Conservation (phyloP, 2,329 filamentous ascomycete species). For the Microdochium bolleyi region DNA sequence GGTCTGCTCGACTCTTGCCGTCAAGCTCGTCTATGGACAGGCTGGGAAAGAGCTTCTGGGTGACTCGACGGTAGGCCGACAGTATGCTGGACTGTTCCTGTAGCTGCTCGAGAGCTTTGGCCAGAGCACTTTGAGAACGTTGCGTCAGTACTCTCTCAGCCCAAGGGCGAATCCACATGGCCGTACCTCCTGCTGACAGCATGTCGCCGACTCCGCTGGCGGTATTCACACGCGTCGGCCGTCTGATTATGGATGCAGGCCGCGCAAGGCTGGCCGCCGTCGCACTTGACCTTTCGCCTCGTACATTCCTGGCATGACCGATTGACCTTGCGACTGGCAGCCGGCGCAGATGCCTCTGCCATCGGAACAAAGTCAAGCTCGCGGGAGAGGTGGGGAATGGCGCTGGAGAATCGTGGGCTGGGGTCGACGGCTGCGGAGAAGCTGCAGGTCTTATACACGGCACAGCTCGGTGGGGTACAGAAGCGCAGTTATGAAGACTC, state of each 20-base stretch:
- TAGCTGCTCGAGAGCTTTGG: slow-evolving; percentile 14
- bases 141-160: background rate
- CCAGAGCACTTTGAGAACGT: slow-evolving; percentile 11
- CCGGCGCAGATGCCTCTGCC: background rate
- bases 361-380: background rate
- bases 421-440: background rate
- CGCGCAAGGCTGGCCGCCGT: slow-evolving; percentile 24
- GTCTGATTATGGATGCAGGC: slow-evolving; percentile 27
- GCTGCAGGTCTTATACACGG: background rate
- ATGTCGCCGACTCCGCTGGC: slow-evolving; percentile 19
- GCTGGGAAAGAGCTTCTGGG: slow-evolving; percentile 10
- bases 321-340: slow-evolving; percentile 6
- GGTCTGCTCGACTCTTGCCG: slow-evolving; percentile 11
- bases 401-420: background rate
- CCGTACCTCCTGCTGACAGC: slow-evolving; percentile 19
- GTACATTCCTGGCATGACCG: slow-evolving; percentile 18
- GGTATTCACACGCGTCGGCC: slow-evolving; percentile 16
- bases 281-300: slow-evolving; percentile 26
- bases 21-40: slow-evolving; percentile 7
- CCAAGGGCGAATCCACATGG: too few species aligned
- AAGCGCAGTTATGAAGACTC: too few species aligned
- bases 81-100: slow-evolving; percentile 13
- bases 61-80: slow-evolving; percentile 1
- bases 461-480: background rate
- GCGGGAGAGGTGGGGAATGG: background rate